Percentiles rank a stretch among this genome's conserved stretches.
phyloP scores from a whole-genome alignment of 2,329 filamentous ascomycete species.

The Neocucurbitaria cava region DNA sequence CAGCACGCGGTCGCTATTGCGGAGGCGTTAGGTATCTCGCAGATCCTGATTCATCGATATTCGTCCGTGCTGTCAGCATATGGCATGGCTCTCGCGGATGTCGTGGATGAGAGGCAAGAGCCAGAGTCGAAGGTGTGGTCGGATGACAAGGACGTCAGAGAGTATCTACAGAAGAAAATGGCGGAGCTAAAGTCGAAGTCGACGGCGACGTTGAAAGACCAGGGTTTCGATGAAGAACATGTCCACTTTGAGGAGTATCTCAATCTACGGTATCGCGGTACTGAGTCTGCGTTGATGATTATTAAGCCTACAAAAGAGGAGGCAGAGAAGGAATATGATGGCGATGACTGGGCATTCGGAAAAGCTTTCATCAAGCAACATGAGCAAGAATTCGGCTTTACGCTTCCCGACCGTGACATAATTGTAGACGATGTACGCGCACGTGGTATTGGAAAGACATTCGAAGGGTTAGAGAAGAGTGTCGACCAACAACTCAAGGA shows the following conservation, averaged over 20 bases:
- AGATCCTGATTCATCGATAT: conserved; percentile 86
- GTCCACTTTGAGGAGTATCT: conserved; percentile 91
- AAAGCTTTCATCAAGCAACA: conserved; percentile 86
- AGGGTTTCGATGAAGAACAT: conserved; percentile 77
- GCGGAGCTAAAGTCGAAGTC: conserved; percentile 80
- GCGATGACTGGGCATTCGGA: conserved; percentile 81
- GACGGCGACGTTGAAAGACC: conserved; percentile 69
- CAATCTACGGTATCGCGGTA: conserved; percentile 91
- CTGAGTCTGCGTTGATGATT: conserved; percentile 90
- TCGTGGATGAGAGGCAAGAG: conserved; percentile 89
- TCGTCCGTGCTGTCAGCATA: conserved; percentile 90
- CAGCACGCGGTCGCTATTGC: conserved; percentile 94
- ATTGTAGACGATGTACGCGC: conserved; percentile 90
- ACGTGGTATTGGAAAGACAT: conserved; percentile 87
- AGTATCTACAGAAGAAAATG: conserved; percentile 75
- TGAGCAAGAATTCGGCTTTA: conserved; percentile 92
- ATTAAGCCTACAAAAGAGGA: conserved; percentile 73
- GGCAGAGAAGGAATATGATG: conserved; percentile 63
- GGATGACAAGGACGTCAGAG: conserved; percentile 63
- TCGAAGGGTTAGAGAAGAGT: conserved; percentile 78
- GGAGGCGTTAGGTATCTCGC: conserved; percentile 80
- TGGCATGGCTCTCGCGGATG: conserved; percentile 90
- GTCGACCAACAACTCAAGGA: conserved; percentile 83
- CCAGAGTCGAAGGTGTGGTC: conserved; percentile 69
- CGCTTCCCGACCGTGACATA: conserved; percentile 81